Percentiles rank a stretch among this genome's conserved stretches.
Conservation (phyloP, 345 rosid species). For the Pugionium cornutum region DNA sequence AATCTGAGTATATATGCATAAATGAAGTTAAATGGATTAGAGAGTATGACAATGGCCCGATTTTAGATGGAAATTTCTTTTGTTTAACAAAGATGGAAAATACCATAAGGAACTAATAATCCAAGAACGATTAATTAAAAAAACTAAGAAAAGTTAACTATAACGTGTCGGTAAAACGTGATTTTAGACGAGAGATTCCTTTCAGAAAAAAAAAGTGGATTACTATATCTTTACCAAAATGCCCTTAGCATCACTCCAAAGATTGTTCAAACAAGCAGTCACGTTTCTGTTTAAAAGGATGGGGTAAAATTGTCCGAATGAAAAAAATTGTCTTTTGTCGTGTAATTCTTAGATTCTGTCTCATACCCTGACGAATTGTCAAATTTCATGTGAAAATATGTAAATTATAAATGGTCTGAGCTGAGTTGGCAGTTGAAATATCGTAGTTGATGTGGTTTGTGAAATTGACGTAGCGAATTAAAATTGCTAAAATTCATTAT, state of each 20-base stretch:
- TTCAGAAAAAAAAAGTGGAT: constrained; percentile 28
- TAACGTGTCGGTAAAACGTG: constrained; percentile 42
- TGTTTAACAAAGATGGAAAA: too few species aligned
- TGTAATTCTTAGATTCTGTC: constrained; percentile 40
- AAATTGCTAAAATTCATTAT: too few species aligned
- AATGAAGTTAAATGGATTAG: too few species aligned
- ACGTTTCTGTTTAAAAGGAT: constrained; percentile 32
- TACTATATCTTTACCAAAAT: constrained; percentile 23
- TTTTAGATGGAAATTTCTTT: too few species aligned
- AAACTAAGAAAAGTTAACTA: background rate
- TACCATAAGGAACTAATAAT: too few species aligned
- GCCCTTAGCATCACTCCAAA: constrained; percentile 26
- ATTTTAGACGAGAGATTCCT: constrained; percentile 34
- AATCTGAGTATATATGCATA: too few species aligned
- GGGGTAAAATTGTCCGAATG: constrained; percentile 39
- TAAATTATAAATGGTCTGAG: constrained; percentile 20
- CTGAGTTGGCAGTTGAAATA: constrained; percentile 20
- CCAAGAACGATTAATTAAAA: background rate
- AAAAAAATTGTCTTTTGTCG: constrained; percentile 40
- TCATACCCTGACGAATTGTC: constrained; percentile 29
- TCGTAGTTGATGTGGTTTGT: constrained; percentile 18
- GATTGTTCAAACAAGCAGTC: constrained; percentile 7
- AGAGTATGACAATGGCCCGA: too few species aligned
- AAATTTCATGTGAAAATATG: constrained; percentile 29
- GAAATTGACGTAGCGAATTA: too few species aligned